Evolutionary conservation across 257 asterid genomes (phyloP).

Genomic region (Fraxinus cuspidata): DNA sequence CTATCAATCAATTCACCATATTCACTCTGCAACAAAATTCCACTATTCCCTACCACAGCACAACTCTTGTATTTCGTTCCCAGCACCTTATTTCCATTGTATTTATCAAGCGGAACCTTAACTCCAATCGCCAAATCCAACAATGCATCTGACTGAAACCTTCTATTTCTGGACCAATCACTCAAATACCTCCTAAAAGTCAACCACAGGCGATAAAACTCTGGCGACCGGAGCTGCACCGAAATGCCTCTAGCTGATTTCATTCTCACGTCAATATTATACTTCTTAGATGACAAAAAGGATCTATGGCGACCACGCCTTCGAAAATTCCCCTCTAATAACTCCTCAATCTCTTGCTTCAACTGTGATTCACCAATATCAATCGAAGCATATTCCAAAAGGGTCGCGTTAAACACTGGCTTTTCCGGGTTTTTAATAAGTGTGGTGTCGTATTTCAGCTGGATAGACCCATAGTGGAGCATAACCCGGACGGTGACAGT

Average conservation of each 20-base stretch:
- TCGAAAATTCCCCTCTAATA: conserved; percentile 69
- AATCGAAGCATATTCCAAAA: conserved; percentile 58
- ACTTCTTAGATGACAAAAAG: conserved; percentile 69
- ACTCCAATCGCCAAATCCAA: conserved; percentile 43
- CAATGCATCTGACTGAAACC: conserved; percentile 50
- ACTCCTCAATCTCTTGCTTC: conserved; percentile 71
- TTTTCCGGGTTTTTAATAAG: conserved; percentile 27
- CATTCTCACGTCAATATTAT: conserved; percentile 45
- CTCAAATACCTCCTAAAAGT: conserved; percentile 52
- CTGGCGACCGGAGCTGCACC: conserved; percentile 66
- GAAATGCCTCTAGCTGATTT: conserved; percentile 58
- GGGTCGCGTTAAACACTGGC: conserved; percentile 59
- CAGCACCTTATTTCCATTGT: conserved; percentile 27
- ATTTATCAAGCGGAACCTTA: conserved; percentile 34
- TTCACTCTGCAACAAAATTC: conserved; percentile 60
- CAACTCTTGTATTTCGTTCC: conserved; percentile 54
- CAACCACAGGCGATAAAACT: conserved; percentile 68
- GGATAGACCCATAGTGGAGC: conserved; percentile 48
- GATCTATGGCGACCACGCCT: conserved; percentile 71
- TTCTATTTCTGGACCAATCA: conserved; percentile 76
- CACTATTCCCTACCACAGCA: conserved; percentile 97
- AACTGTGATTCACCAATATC: conserved; percentile 64
- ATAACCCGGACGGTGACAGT: conserved; percentile 50
- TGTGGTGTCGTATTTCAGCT: conserved; percentile 42
- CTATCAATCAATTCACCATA: conserved; percentile 66